Conservation (phyloP, 345 rosid genomes). For the Heritiera littoralis region DNA sequence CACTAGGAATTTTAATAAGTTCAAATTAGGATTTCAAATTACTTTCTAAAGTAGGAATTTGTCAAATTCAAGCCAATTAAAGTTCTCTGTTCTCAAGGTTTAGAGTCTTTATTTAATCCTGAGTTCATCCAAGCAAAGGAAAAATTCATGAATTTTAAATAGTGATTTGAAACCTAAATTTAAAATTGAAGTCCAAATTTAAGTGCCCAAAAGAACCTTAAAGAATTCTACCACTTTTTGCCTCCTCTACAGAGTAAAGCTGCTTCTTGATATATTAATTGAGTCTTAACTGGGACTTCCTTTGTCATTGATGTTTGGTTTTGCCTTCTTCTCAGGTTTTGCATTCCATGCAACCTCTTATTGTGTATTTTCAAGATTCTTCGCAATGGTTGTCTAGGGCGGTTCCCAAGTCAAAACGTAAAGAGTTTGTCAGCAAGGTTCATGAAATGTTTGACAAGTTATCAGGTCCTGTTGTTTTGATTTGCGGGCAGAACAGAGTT, state of each 20-base stretch:
- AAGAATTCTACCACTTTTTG: not conserved
- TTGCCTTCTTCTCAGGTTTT: slow-evolving; percentile 67
- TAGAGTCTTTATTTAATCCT: not conserved
- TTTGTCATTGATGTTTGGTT: slow-evolving; percentile 1
- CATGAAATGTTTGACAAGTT: slow-evolving; percentile 74
- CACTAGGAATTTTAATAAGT: not conserved
- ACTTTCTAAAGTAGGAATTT: not conserved
- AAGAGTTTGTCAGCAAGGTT: slow-evolving; percentile 67
- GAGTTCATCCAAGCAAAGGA: not conserved
- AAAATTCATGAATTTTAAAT: slow-evolving; percentile 3
- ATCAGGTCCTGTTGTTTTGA: slow-evolving; percentile 80
- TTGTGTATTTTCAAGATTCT: slow-evolving; percentile 90
- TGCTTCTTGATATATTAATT: not conserved
- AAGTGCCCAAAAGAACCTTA: not conserved
- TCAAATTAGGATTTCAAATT: not conserved
- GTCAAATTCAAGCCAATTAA: not conserved
- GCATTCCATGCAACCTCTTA: slow-evolving; percentile 68
- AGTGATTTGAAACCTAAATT: not conserved
- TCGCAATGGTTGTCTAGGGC: slow-evolving; percentile 94
- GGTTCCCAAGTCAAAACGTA: slow-evolving; percentile 65
- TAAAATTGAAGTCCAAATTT: not conserved
- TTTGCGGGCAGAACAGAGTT: slow-evolving; percentile 85
- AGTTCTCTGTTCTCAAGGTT: not conserved
- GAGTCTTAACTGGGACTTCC: slow-evolving; percentile 11
- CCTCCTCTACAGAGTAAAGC: not conserved